Conservation (phyloP, 2,329 filamentous ascomycete species). For the Didymella sp. region DNA sequence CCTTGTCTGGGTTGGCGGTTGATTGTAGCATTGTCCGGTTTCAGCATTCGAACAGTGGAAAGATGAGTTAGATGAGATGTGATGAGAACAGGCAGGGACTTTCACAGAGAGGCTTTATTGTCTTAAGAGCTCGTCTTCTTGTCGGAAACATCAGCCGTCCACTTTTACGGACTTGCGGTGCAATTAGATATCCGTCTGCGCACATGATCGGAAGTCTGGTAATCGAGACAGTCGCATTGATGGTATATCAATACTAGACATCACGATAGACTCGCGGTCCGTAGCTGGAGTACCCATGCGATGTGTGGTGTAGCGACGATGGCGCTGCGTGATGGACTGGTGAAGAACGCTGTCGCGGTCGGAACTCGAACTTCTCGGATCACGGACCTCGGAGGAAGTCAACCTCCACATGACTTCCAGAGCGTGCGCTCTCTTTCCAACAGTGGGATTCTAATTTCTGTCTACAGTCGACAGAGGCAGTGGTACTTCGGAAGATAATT, state of each 20-base stretch:
- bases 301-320: not conserved
- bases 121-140: not conserved
- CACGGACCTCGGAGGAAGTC: not conserved
- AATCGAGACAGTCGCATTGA: too few relatives aligned
- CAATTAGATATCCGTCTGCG: not conserved
- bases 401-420: not conserved
- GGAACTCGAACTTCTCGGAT: not conserved
- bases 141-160: not conserved
- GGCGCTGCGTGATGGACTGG: not conserved
- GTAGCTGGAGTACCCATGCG: not conserved
- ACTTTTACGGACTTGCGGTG: not conserved
- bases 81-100: not conserved
- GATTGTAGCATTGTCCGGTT: not conserved
- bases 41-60: not conserved
- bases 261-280: rapidly evolving
- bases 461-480: not conserved
- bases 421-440: too few relatives aligned
- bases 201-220: not conserved
- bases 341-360: not conserved
- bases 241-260: not conserved
- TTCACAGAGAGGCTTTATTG: too few relatives aligned
- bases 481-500: not conserved
- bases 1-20: not conserved
- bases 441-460: too few relatives aligned
- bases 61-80: not conserved